Conservation (phyloP, 208 protist species). For the Wallacemonas sp. region DNA sequence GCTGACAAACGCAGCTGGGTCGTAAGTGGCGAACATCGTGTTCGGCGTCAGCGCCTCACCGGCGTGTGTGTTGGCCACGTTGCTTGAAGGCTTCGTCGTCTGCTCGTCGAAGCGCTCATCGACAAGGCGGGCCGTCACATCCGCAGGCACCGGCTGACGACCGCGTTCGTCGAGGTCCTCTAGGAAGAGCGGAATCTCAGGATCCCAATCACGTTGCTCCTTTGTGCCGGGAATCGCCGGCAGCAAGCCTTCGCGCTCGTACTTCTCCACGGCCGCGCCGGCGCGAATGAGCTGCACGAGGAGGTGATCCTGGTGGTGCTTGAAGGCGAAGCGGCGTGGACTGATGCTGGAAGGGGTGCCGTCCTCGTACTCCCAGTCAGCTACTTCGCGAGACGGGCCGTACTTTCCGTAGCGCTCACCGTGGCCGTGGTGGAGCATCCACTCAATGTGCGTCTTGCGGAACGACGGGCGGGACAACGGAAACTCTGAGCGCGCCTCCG, state of each 20-base stretch:
- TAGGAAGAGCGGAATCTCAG: conserved; percentile 83
- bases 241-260: conserved; percentile 54
- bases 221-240: conserved; percentile 74
- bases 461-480: conserved; percentile 49
- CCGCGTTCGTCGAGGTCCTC: conserved; percentile 85
- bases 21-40: conserved; percentile 85
- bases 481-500: conserved; percentile 38
- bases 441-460: conserved; percentile 87
- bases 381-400: conserved; percentile 73
- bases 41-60: conserved; percentile 73
- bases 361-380: conserved; percentile 85
- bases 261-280: conserved; percentile 72
- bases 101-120: conserved; percentile 51
- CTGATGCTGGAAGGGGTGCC: conserved; percentile 76
- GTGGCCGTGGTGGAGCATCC: conserved; percentile 80
- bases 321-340: conserved; percentile 66
- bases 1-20: conserved; percentile 72
- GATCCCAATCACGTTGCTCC: conserved; percentile 89
- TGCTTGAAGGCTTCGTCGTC: conserved; percentile 33
- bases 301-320: conserved; percentile 87
- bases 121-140: conserved; percentile 36
- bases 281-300: conserved; percentile 87
- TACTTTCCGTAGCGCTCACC: conserved; percentile 64
- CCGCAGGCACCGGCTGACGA: conserved; percentile 30
- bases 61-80: conserved; percentile 59